Conservation (phyloP, 202 grass and related monocot genomes). For the Bolboschoenoplectus hybrid region DNA sequence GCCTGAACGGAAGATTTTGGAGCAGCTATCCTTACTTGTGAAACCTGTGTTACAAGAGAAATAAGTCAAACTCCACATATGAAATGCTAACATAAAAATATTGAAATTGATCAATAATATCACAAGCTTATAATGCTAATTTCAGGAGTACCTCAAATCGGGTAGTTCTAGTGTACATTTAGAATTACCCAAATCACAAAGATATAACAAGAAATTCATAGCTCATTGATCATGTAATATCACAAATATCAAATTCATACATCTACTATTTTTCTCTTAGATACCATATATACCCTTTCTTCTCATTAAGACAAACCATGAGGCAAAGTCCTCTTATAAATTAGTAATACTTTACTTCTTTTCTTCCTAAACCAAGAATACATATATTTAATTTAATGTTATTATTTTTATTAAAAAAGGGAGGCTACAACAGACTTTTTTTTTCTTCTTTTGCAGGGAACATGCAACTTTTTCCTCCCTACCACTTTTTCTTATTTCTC, state of each 20-base stretch:
- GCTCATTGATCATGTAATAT: background rate
- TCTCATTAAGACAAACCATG: slow-evolving; percentile 7
- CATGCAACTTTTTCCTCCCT: background rate
- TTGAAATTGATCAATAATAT: slow-evolving; percentile 9
- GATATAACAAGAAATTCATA: background rate
- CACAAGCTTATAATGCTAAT: slow-evolving; percentile 15
- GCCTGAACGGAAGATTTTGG: slow-evolving; percentile 72
- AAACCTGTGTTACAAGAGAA: slow-evolving; percentile 63
- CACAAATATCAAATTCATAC: background rate
- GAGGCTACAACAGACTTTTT: slow-evolving; percentile 30
- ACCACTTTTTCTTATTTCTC: background rate
- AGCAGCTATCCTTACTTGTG: slow-evolving; percentile 74
- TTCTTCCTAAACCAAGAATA: background rate
- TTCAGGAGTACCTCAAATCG: background rate
- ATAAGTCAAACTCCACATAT: background rate
- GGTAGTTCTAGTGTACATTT: background rate
- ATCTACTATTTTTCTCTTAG: background rate
- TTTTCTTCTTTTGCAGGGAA: background rate
- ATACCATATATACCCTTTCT: background rate
- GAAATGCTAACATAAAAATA: slow-evolving; percentile 19
- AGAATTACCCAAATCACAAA: slow-evolving; percentile 9
- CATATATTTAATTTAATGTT: background rate
- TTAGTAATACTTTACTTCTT: background rate
- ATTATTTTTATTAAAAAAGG: slow-evolving; percentile 22
- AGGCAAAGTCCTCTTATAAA: background rate